Conservation (phyloP, 306 rosid genomes). For the Notholithocarpus densiflorus region DNA sequence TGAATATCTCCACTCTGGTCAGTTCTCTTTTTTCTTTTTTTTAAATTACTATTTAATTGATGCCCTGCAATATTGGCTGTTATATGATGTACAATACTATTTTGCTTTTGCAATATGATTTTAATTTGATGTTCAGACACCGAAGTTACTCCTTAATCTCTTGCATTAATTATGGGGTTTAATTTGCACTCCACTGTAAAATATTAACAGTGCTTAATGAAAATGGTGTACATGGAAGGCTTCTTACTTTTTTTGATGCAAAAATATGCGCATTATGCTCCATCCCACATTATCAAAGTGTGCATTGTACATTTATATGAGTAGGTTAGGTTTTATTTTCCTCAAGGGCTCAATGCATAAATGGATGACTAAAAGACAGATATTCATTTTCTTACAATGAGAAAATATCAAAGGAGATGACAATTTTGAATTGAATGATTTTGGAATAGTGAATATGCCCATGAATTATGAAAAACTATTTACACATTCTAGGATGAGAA, state of each 20-base stretch:
- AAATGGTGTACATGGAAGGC: too few species aligned
- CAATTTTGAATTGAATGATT: not conserved
- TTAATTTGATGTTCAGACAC: not conserved
- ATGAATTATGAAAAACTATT: not conserved
- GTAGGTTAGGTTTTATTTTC: not conserved
- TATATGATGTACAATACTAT: not conserved
- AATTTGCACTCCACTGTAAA: not conserved
- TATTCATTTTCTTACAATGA: not conserved
- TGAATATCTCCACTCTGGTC: slow-evolving; percentile 43
- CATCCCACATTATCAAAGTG: not conserved
- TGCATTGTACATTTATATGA: not conserved
- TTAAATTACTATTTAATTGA: not conserved
- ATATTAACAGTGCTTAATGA: not conserved
- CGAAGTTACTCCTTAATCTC: not conserved
- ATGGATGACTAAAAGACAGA: not conserved
- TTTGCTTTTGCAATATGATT: not conserved
- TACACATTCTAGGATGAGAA: not conserved
- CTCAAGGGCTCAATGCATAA: too few species aligned
- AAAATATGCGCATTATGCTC: not conserved
- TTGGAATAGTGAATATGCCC: not conserved
- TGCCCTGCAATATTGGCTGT: not conserved
- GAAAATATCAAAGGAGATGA: not conserved
- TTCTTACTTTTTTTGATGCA: not conserved
- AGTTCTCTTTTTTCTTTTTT: slow-evolving; percentile 22
- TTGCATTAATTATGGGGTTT: not conserved